Evolutionary conservation across 805 yeast genomes (phyloP).

Genomic region (Blastobotrys terrestris): DNA sequence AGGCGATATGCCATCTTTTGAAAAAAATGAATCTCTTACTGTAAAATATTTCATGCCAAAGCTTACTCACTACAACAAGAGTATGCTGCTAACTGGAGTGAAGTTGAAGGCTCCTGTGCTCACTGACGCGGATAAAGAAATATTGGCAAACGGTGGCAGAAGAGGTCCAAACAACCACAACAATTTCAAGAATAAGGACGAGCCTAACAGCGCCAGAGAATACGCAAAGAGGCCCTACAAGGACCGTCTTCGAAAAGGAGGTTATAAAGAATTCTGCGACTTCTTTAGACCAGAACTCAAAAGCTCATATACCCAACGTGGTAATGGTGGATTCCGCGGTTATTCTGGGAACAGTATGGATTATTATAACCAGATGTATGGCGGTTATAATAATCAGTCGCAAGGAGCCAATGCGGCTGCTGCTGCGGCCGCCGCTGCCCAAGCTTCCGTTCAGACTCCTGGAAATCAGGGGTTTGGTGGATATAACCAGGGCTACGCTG

Average conservation of each 20-base stretch:
- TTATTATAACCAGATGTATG: constrained; percentile 12
- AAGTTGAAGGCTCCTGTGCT: constrained; percentile 50
- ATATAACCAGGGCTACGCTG: too few species aligned
- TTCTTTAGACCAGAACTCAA: neutral
- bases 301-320: constrained; percentile 1
- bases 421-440: neutral
- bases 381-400: constrained; percentile 13
- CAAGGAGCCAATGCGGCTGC: constrained; percentile 1
- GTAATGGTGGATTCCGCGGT: constrained; percentile 10
- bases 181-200: constrained; percentile 12
- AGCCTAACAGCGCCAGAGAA: constrained; percentile 10
- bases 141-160: constrained; percentile 36
- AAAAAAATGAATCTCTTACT: constrained; percentile 37
- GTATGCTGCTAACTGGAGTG: constrained; percentile 78
- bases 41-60: constrained; percentile 58
- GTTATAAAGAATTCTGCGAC: constrained; percentile 13
- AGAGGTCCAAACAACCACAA: constrained; percentile 20
- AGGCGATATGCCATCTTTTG: constrained; percentile 40
- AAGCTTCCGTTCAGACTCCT: constrained; percentile 4
- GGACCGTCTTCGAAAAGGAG: constrained; percentile 14
- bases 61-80: constrained; percentile 51
- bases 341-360: constrained; percentile 9
- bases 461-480: constrained; percentile 11
- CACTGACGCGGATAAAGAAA: constrained; percentile 60
- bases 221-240: constrained; percentile 5